Conservation (phyloP, 495 filamentous ascomycete species). For the Penicillium daleae region DNA sequence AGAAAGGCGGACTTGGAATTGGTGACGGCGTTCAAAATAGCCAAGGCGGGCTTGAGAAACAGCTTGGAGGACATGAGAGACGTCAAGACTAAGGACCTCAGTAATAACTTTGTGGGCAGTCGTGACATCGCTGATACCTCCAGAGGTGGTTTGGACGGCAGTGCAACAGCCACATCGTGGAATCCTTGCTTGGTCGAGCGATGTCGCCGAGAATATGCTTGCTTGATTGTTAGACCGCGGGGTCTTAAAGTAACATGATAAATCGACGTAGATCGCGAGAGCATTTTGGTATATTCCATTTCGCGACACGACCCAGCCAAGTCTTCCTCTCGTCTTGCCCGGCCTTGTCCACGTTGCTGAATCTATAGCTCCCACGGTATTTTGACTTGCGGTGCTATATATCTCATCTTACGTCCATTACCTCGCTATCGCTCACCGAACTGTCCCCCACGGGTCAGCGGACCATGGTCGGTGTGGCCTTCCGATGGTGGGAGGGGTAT, state of each 20-base stretch:
- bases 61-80: conserved; percentile 74
- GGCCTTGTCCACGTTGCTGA: too few species aligned
- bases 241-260: neutral
- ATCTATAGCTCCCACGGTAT: neutral
- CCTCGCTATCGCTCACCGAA: conserved; percentile 6
- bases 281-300: conserved; percentile 7
- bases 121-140: conserved; percentile 59
- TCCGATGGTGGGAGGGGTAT: conserved; percentile 28
- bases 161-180: conserved; percentile 18
- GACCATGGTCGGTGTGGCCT: conserved; percentile 20
- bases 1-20: conserved; percentile 61
- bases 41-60: conserved; percentile 66
- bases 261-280: conserved; percentile 13
- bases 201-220: conserved; percentile 6
- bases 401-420: neutral
- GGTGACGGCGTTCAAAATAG: conserved; percentile 64
- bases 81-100: conserved; percentile 77
- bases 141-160: conserved; percentile 12
- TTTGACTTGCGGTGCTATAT: neutral
- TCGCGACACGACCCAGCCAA: neutral
- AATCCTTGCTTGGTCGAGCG: conserved; percentile 27
- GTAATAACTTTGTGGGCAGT: conserved; percentile 66
- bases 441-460: conserved; percentile 12
- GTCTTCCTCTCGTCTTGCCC: neutral
- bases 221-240: neutral